Evolutionary conservation across 148 eudicot species (phyloP), one percentile per base, ranked within the genome.

Genomic region (Nepenthes gracilis): DNA sequence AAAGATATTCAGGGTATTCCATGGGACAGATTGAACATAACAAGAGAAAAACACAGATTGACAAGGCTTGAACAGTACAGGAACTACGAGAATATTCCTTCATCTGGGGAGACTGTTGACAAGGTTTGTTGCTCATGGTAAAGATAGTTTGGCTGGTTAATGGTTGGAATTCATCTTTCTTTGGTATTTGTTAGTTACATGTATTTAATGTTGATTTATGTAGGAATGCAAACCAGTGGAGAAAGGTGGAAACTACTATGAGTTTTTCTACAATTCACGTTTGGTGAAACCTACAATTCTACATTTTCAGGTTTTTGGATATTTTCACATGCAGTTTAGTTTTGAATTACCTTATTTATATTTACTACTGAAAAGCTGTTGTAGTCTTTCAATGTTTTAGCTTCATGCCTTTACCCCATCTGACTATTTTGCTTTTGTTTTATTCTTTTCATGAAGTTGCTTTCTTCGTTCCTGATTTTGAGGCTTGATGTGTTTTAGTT

Each of bases 1-100:
- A 80, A 74, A 76, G 96, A 89, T 64, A 84, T 89, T 59, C 97
- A 89, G 77, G 97, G 94, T 33, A 89, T 89, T 58, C 94, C 94
- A 10, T 89, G 97, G 96, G 86, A 83, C 37, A 74, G 75, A 66
- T 84, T 85, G 36, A 79, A 76, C 69, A 79, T 83, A 34, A 80
- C 88, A 43, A 82, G 94, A 62, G 90, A 89, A 49, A 82, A 82
- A 68, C 86, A 84, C 66, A 74, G 94, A 51, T 80, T 83, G 57
- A 86, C 82, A 35, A 77, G 94, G 63, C 53, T 89, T 54, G 81
- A 86, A 61, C 90, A 86, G 67, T 89, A 89, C 62, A 89, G 75
- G 70, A 89, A 86, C 65, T 89, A 85, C 66, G 96, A 86, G 64
- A 89, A 89, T 48, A 62, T 89, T 60, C 84, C 87, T 65, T 81